Conservation (phyloP, 345 rosid genomes). For the Gossypium longicalyx region DNA sequence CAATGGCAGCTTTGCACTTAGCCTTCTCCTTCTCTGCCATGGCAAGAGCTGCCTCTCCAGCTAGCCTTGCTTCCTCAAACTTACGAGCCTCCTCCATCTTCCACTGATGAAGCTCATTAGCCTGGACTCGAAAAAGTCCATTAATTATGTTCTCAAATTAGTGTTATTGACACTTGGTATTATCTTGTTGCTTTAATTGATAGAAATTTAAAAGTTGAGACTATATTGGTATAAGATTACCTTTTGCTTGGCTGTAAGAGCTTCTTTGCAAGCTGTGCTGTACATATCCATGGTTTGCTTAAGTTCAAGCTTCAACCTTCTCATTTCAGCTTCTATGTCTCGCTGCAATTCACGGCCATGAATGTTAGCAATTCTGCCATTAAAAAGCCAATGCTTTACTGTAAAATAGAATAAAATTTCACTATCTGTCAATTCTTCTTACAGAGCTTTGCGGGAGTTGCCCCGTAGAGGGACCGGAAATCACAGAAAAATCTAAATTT, state of each 20-base stretch:
- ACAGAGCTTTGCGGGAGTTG: slow-evolving; percentile 32
- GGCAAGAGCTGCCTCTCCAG: slow-evolving; percentile 80
- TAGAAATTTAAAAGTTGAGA: neutral
- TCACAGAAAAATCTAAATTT: slow-evolving; percentile 26
- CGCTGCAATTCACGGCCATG: slow-evolving; percentile 34
- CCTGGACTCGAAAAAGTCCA: slow-evolving; percentile 34
- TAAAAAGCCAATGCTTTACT: neutral
- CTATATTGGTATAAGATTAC: slow-evolving; percentile 27
- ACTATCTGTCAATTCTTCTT: slow-evolving; percentile 8
- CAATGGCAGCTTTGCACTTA: slow-evolving; percentile 73
- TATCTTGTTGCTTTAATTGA: neutral
- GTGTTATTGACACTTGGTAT: neutral
- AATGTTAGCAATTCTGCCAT: neutral
- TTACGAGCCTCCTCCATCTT: slow-evolving; percentile 62
- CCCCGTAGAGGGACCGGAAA: slow-evolving; percentile 30
- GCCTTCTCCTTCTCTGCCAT: slow-evolving; percentile 82
- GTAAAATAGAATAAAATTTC: neutral
- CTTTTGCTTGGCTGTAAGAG: slow-evolving; percentile 65
- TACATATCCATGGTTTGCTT: slow-evolving; percentile 93
- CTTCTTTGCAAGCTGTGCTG: slow-evolving; percentile 86
- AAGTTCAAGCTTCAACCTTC: slow-evolving; percentile 75
- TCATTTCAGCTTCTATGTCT: slow-evolving; percentile 81
- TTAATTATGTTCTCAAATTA: neutral
- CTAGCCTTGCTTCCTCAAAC: slow-evolving; percentile 61
- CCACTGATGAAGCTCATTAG: slow-evolving; percentile 63